Base-by-base conservation (phyloP, 495 filamentous ascomycete species). In the Trichodelitschia bisporula region DNA sequence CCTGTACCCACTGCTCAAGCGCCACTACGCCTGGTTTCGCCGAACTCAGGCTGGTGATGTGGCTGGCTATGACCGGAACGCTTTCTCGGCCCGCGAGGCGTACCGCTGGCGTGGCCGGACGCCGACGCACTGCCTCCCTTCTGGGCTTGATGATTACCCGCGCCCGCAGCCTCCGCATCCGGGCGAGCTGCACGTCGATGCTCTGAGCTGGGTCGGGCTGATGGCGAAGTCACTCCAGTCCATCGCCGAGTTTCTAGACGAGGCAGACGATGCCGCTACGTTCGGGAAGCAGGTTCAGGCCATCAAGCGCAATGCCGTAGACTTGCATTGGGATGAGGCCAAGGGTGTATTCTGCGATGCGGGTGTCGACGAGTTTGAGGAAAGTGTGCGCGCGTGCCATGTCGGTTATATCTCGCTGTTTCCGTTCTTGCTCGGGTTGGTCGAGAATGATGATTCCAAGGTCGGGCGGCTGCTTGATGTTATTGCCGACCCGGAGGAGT, bases 41-140 rank as follows among this genome's bases (percentile, higher is more conserved):
- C 75, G 64, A 44, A 95, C 86, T 2, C 86, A 97, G 54, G 59
- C 53, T 26, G 86, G 89, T 15, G 82, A 95, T 38, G 66, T 95
- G 50, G 86, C 75, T 44, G 65, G 67, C 15, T 97, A 90, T 44
- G 83, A 92, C 30, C 73, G 84, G 19, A 66, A 79, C 33, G 79
- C 77, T 0, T 82, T 71, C 53, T 89, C 77, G 2, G 60, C 61
- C 16, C 82, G 75, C 42, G 86, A 95, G 53, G 86, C 64, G 9
- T 97, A 92, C 56, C 72, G 86, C 41, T 97, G 86, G 86, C 74
- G 89, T 30, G 86, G 86, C 40, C 78, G 89, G 24, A 83, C 77
- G 20, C 57, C 69, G 5, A 63, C 69, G 33, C 86, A 95, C 47
- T 73, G 86, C 36, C 58, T 97, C 34, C 86, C 86, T 12, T 91